Conservation (phyloP, 805 yeast species). For the Yamadazyma sp. region DNA sequence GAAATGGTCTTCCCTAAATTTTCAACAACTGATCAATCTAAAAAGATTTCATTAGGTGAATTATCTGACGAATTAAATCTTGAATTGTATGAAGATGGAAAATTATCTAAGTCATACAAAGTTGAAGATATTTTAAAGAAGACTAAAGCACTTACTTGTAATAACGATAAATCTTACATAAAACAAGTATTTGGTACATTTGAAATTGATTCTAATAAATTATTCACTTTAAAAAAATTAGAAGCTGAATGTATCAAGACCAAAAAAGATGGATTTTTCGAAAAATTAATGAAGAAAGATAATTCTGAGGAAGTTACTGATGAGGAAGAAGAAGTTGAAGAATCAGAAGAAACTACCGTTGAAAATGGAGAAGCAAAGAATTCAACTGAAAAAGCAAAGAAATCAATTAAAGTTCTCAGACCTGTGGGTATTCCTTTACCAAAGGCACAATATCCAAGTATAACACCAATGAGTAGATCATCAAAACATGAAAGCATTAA, state of each 20-base stretch:
- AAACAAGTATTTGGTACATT: constrained; percentile 40
- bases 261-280: constrained; percentile 20
- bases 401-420: constrained; percentile 15
- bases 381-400: constrained; percentile 16
- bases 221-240: constrained; percentile 46
- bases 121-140: constrained; percentile 24
- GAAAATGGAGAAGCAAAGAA: constrained; percentile 12
- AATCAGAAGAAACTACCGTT: constrained; percentile 12
- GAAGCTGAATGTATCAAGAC: constrained; percentile 41
- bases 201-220: constrained; percentile 45
- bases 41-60: constrained; percentile 36
- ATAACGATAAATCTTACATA: constrained; percentile 17
- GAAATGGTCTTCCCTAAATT: constrained; percentile 47
- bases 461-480: constrained; percentile 30
- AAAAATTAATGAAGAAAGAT: constrained; percentile 23
- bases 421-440: constrained; percentile 32
- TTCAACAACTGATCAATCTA: constrained; percentile 29
- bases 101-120: constrained; percentile 25
- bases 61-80: constrained; percentile 26
- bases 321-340: constrained; percentile 13
- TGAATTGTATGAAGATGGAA: constrained; percentile 38
- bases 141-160: constrained; percentile 40
- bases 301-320: constrained; percentile 16
- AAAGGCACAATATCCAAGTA: constrained; percentile 44
- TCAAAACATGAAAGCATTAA: constrained; percentile 43